phyloP scores from a whole-genome alignment of 768 basidiomycete species.

The Kwoniella bestiolae region DNA sequence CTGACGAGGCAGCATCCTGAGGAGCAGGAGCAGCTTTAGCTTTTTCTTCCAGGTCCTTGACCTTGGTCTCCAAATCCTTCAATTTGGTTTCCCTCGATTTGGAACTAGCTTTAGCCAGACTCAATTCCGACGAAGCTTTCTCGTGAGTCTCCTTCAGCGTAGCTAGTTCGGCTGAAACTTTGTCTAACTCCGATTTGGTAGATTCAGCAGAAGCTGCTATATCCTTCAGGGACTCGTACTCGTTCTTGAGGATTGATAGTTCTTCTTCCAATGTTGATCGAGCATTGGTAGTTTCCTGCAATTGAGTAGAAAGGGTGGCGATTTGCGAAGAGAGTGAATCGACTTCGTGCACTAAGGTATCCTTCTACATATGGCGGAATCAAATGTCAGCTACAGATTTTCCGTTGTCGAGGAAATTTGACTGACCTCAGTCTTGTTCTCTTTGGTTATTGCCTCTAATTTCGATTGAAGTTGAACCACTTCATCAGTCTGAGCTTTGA shows the following conservation, averaged over 20 bases:
- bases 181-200: conserved; percentile 9
- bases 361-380: conserved; percentile 40
- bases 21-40: conserved; percentile 11
- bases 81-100: conserved; percentile 20
- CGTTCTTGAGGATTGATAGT: background rate
- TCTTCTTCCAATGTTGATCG: conserved; percentile 16
- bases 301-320: conserved; percentile 35
- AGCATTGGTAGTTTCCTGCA: conserved; percentile 27
- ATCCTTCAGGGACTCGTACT: conserved; percentile 17
- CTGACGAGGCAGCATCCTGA: background rate
- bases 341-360: conserved; percentile 49
- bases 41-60: conserved; percentile 30
- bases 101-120: conserved; percentile 23
- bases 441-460: conserved; percentile 48
- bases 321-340: conserved; percentile 52
- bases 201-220: conserved; percentile 13
- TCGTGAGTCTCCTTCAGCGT: conserved; percentile 19
- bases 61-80: conserved; percentile 21
- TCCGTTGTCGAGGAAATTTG: background rate
- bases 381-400: background rate
- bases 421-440: conserved; percentile 55
- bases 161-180: conserved; percentile 23
- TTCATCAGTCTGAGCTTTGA: conserved; percentile 71
- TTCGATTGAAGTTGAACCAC: conserved; percentile 58
- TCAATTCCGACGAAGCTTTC: conserved; percentile 25